Evolutionary conservation across 176 grass and related monocot genomes (phyloP).

Genomic region (Cymbopogon citratus): DNA sequence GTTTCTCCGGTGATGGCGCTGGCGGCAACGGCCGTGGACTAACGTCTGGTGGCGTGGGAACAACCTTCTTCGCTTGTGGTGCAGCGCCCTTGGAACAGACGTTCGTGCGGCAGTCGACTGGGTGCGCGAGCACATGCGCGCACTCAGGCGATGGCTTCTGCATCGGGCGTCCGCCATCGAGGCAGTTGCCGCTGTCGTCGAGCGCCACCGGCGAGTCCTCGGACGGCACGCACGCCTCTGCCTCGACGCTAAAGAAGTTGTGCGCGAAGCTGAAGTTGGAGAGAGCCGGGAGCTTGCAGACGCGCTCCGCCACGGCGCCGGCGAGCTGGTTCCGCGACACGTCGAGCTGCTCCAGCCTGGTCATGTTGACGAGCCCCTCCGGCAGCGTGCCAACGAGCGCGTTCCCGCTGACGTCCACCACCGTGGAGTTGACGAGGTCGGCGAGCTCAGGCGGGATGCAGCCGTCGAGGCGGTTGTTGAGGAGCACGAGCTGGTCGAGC

Average conservation of each 20-base stretch:
- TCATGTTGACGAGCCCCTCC: slow-evolving; percentile 28
- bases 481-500: slow-evolving; percentile 57
- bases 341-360: slow-evolving; percentile 43
- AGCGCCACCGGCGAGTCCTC: slow-evolving; percentile 9
- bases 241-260: slow-evolving; percentile 64
- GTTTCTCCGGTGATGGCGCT: too few relatives aligned
- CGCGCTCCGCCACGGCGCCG: slow-evolving; percentile 23
- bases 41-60: neutral
- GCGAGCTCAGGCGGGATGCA: slow-evolving; percentile 56
- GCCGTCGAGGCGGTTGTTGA: slow-evolving; percentile 51
- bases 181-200: slow-evolving; percentile 52
- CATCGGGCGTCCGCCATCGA: slow-evolving; percentile 8
- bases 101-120: slow-evolving; percentile 42
- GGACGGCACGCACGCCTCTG: slow-evolving; percentile 15
- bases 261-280: slow-evolving; percentile 55
- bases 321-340: slow-evolving; percentile 48
- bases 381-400: slow-evolving; percentile 42
- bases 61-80: neutral
- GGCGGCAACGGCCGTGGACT: neutral
- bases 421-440: slow-evolving; percentile 28
- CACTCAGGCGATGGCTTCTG: slow-evolving; percentile 42
- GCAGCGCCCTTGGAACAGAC: slow-evolving; percentile 12
- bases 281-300: slow-evolving; percentile 41
- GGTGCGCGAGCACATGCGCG: slow-evolving; percentile 29
- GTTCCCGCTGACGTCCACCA: slow-evolving; percentile 53